Percentiles rank a stretch among this genome's conserved stretches.
Evolutionary conservation across 2,329 filamentous ascomycete species (phyloP).

Genomic region (Fusarium clavum): DNA sequence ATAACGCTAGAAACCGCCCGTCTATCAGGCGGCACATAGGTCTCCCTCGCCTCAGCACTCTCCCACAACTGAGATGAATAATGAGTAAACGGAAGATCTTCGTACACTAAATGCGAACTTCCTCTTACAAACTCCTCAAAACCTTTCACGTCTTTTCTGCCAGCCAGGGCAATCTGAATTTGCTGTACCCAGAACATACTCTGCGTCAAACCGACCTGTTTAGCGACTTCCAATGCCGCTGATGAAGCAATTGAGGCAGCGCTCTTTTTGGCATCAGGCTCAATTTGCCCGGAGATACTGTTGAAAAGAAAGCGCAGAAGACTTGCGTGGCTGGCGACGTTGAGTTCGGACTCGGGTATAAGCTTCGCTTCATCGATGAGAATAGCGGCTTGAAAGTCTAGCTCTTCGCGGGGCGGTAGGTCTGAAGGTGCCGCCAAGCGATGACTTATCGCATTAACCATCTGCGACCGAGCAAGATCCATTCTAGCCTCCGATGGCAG

Average conservation of each 20-base stretch:
- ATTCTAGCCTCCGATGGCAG: slow-evolving; percentile 33
- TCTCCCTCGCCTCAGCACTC: slow-evolving; percentile 42
- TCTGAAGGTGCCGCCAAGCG: slow-evolving; percentile 5
- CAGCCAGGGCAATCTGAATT: slow-evolving; percentile 33
- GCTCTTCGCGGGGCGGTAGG: slow-evolving; percentile 29
- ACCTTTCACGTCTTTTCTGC: neutral
- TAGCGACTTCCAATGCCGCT: slow-evolving; percentile 33
- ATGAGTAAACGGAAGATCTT: slow-evolving; percentile 44
- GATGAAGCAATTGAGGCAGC: slow-evolving; percentile 20
- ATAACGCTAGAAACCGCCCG: slow-evolving; percentile 35
- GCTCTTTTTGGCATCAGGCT: neutral
- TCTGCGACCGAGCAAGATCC: slow-evolving; percentile 30
- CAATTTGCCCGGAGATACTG: neutral
- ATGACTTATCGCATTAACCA: slow-evolving; percentile 32
- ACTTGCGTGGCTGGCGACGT: slow-evolving; percentile 36
- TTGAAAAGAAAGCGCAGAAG: slow-evolving; percentile 26
- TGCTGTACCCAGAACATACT: slow-evolving; percentile 48
- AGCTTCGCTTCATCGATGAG: slow-evolving; percentile 39
- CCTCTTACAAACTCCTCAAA: slow-evolving; percentile 42
- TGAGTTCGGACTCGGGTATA: slow-evolving; percentile 25
- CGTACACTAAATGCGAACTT: slow-evolving; percentile 42
- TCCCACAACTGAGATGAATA: slow-evolving; percentile 47
- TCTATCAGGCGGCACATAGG: slow-evolving; percentile 45
- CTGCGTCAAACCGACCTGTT: slow-evolving; percentile 36
- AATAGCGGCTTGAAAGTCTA: slow-evolving; percentile 39